Base-by-base conservation (phyloP, 352 stramenopile genomes). In the Phytophthora tentaculata region DNA sequence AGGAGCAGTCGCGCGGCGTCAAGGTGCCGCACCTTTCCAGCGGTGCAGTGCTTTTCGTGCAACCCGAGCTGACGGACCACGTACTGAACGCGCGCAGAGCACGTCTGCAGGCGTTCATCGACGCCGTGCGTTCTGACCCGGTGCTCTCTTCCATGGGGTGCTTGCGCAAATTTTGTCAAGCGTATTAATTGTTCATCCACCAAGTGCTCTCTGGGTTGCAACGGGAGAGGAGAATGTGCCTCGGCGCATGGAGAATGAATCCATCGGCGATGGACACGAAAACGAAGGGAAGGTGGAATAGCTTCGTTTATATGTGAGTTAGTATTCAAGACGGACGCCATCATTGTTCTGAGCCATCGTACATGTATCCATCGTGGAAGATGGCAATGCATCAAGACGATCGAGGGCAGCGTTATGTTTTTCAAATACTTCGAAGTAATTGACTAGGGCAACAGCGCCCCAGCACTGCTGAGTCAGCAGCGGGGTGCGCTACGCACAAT, bases 81-180 rank as follows among this genome's bases (percentile, higher is more conserved):
- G 84, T 94, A 54, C 75, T 94, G 22, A 80, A 81, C 47, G 84
- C 81, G 22, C 82, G 86, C 2, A 83, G 86, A 19, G 35, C 55
- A 20, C 73, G 69, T 8, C 59, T 94, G 24, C 86, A 94, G 73
- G 62, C 64, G n/a, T 94, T 94, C 61, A 56, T 94, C 2, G 73
- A 90, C 50, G 61, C 58, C 1, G 74, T 94, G 55, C 73, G 67
- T 3, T 74, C 57, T 9, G 68, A 90, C 58, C 61, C 67, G 0
- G 67, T 75, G 65, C 80, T 94, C 14, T 83, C 83, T 2, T 66
- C 63, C 26, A 71, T 58, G 39, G 74, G 80, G 24, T 70, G 77
- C 5, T 75, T 92, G 67, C 86, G 86, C 55, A 87, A 90, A 71
- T 94, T 94, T 49, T 94, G 81, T 57, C 86, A 92, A 61, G 86